Evolutionary conservation across 768 basidiomycete genomes (phyloP), one percentile per base, ranked within the genome.

Genomic region (Amanita jacksonii): DNA sequence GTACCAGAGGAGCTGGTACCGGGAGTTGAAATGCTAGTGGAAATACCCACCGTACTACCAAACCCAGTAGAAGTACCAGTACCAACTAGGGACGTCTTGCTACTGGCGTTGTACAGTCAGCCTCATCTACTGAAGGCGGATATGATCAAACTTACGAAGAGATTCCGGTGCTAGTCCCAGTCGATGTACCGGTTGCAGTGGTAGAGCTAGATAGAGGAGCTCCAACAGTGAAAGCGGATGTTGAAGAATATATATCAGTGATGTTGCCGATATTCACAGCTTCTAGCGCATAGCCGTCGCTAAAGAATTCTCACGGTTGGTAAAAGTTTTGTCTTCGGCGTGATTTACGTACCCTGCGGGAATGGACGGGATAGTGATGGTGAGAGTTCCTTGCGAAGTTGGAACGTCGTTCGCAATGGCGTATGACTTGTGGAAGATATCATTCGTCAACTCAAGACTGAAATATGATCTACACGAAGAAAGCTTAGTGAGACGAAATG

Each of bases 361-460:
- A 20, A 82, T 66, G 15, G 63, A 39, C 13, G 77, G 77, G 3
- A 82, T 47, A 0, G 40, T 30, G n/a, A 82, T 10, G 1, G 63
- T 65, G 2, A 72, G 1, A 1, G 51, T 28, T 0, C 64, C 63
- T 4, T 41, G 9, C 1, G 61, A 31, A 1, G 74, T 64, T 16
- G 62, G 45, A 1, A 83, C 63, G 47, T 74, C 76, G 66, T 72
- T 79, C 9, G 68, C 71, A 43, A 84, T 66, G 36, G 72, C 79
- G 38, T 69, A 74, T 0, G 64, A 43, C 44, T 74, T 59, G 62
- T 80, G 63, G 69, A 82, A 83, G 1, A 22, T 18, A 0, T 51
- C 13, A 58, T 79, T 77, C 38, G 50, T 40, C 43, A 83, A 59
- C 57, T 74, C 66, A 12, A 81, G 25, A 15, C 70, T 62, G 53